Evolutionary conservation across 2,329 filamentous ascomycete genomes (phyloP).

Genomic region (Beauveria asiatica): DNA sequence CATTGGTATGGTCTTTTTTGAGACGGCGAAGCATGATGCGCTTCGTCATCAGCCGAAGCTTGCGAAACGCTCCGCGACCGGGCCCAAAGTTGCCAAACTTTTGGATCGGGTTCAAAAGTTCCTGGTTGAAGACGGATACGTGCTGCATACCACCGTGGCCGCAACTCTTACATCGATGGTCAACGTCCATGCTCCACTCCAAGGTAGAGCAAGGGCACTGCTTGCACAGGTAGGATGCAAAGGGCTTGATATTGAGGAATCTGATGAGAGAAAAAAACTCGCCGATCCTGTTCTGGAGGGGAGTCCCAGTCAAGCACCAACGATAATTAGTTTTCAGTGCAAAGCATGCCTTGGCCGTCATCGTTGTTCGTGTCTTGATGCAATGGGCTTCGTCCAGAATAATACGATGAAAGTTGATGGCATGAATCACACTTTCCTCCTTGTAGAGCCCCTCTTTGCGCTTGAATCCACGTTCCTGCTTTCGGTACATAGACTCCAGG

Average conservation of each 20-base stretch:
- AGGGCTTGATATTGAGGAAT: conserved; percentile 81
- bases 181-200: conserved; percentile 72
- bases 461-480: conserved; percentile 83
- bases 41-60: conserved; percentile 80
- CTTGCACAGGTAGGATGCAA: conserved; percentile 91
- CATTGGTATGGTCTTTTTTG: conserved; percentile 86
- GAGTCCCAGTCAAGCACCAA: conserved; percentile 93
- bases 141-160: conserved; percentile 34
- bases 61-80: conserved; percentile 64
- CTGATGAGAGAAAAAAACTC: conserved; percentile 93
- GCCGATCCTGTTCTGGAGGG: conserved; percentile 92
- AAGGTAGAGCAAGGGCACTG: conserved; percentile 70
- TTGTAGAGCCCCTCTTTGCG: conserved; percentile 74
- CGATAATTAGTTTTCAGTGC: conserved; percentile 80
- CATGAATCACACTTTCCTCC: conserved; percentile 71
- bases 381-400: conserved; percentile 94
- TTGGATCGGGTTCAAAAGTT: conserved; percentile 78
- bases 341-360: conserved; percentile 92
- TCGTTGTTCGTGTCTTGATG: conserved; percentile 84
- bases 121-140: conserved; percentile 74
- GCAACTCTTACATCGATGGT: conserved; percentile 64
- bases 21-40: conserved; percentile 92
- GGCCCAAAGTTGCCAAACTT: conserved; percentile 50
- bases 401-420: conserved; percentile 78
- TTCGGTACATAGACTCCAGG: conserved; percentile 84